These are phyloP conservation scores for Penicillium hesseltinei DNA, from an alignment of 2,329 filamentous ascomycete species.

Conservation along the genomic window DNA sequence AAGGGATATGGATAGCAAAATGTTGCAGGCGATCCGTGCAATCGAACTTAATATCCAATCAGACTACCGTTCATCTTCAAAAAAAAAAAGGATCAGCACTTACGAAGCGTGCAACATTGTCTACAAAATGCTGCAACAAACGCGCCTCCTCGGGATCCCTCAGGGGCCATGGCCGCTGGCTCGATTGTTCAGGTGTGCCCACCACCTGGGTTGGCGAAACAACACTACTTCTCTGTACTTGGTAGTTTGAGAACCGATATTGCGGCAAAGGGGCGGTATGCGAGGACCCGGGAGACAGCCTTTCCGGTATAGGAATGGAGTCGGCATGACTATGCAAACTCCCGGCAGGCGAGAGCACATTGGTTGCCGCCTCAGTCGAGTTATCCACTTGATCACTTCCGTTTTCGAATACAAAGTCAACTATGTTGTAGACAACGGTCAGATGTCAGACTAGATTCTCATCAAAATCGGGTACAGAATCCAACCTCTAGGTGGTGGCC, in stretches of 20 bases:
- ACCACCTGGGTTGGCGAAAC: background rate
- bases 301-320: background rate
- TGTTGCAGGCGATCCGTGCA: conserved; percentile 27
- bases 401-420: conserved; percentile 23
- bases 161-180: conserved; percentile 17
- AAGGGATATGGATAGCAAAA: conserved; percentile 27
- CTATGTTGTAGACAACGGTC: conserved; percentile 1
- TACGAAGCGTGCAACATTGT: conserved; percentile 21
- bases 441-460: conserved; percentile 5
- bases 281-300: background rate
- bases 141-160: conserved; percentile 20
- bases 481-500: conserved; percentile 23
- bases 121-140: conserved; percentile 22
- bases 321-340: background rate
- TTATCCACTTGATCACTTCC: conserved; percentile 17
- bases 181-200: background rate
- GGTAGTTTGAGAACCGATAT: background rate
- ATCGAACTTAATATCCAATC: conserved; percentile 22
- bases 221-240: background rate
- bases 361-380: background rate
- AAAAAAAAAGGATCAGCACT: background rate
- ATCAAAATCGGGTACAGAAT: background rate
- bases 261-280: background rate
- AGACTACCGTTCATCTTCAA: background rate
- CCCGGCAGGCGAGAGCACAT: background rate